Conservation (phyloP, 176 grass and related monocot genomes). For the barley (Hordeum vulgare) region DNA sequence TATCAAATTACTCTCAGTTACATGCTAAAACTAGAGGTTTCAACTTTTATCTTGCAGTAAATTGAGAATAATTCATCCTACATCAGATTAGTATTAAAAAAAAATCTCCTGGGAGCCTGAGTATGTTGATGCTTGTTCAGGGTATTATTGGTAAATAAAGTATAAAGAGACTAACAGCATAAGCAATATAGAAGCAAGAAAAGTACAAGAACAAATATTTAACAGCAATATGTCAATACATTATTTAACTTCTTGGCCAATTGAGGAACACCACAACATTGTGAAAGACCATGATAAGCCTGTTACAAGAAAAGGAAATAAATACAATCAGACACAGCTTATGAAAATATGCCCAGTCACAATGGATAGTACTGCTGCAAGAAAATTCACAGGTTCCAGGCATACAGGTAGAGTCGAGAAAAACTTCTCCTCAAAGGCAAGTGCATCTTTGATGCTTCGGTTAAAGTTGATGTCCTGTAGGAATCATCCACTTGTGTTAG, state of each 20-base stretch:
- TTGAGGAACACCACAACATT: conserved; percentile 91
- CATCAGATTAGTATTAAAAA: not conserved
- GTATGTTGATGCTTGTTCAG: not conserved
- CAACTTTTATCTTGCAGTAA: conserved; percentile 6
- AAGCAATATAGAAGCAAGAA: not conserved
- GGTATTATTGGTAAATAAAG: conserved; percentile 12
- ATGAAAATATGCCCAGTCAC: not conserved
- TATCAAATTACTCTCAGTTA: not conserved
- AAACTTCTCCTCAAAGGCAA: conserved; percentile 81
- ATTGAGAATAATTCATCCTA: not conserved
- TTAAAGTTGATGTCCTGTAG: conserved; percentile 94
- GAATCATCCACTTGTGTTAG: conserved; percentile 19
- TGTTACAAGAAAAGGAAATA: conserved; percentile 27
- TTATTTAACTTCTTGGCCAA: conserved; percentile 94
- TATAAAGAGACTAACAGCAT: not conserved
- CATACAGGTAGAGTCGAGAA: conserved; percentile 83
- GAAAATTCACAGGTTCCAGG: conserved; percentile 9
- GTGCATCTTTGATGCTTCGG: conserved; percentile 82
- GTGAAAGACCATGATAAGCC: conserved; percentile 86
- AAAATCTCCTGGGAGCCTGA: not conserved
- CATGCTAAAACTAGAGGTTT: not conserved
- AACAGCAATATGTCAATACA: conserved; percentile 39
- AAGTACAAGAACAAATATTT: conserved; percentile 3
- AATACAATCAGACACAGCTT: not conserved
- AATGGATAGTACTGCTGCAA: conserved; percentile 14